phyloP scores from a whole-genome alignment of 495 filamentous ascomycete species.

The Neurospora discreta region DNA sequence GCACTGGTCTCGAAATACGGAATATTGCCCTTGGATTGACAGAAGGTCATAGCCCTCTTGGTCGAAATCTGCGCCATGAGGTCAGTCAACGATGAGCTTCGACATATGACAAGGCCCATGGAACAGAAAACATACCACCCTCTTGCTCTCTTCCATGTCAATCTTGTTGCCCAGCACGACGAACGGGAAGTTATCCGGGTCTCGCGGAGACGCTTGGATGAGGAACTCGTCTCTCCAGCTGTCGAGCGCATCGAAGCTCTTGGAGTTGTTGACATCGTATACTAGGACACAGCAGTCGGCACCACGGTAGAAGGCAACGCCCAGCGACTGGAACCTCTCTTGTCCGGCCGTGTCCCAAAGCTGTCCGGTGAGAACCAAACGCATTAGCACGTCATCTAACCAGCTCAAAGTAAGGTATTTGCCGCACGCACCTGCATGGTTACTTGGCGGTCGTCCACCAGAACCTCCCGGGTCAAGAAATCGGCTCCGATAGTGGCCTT shows the following conservation, averaged over 20 bases:
- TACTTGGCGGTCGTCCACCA: conserved; percentile 92
- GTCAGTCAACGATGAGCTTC: conserved; percentile 6
- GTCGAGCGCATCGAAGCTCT: conserved; percentile 96
- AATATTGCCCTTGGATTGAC: conserved; percentile 91
- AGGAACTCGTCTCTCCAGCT: conserved; percentile 98
- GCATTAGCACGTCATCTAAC: conserved; percentile 2
- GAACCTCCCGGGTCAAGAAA: conserved; percentile 95
- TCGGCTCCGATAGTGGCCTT: conserved; percentile 99
- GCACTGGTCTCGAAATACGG: conserved; percentile 99
- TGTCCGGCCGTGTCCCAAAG: conserved; percentile 98
- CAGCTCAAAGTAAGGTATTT: background rate
- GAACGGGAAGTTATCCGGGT: conserved; percentile 96
- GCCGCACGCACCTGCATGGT: conserved; percentile 80
- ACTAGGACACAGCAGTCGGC: conserved; percentile 98
- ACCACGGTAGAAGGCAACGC: conserved; percentile 95
- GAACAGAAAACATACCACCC: conserved; percentile 48
- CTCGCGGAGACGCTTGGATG: conserved; percentile 91
- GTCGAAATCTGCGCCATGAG: conserved; percentile 56
- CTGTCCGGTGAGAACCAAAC: conserved; percentile 30
- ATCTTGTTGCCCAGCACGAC: conserved; percentile 99
- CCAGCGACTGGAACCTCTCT: conserved; percentile 93
- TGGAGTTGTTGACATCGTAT: conserved; percentile 97
- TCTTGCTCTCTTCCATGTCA: conserved; percentile 95
- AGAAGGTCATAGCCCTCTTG: conserved; percentile 94
- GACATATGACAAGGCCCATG: background rate